Evolutionary conservation across 345 rosid genomes (phyloP), one percentile per base, ranked within the genome.

Genomic region (Pugionium dolabratum): DNA sequence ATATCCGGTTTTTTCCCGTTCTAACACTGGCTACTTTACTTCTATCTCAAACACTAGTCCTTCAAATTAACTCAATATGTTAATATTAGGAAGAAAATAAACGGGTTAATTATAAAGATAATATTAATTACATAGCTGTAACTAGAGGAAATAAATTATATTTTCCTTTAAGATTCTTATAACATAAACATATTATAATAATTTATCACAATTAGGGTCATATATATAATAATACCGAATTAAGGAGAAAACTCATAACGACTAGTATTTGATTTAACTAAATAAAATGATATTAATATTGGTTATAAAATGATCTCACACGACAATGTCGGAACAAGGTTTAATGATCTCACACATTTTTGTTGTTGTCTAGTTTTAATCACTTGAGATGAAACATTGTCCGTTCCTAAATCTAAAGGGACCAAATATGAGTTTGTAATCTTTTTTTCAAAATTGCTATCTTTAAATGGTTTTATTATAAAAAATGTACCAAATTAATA

Each of bases 11-110:
- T n/a, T n/a, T n/a, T n/a, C n/a, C n/a, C n/a, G n/a, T n/a, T n/a
- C n/a, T n/a, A n/a, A n/a, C n/a, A n/a, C n/a, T n/a, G n/a, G n/a
- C n/a, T n/a, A 63, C 63, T 54, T 62, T 18, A 18, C 0, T 54
- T 54, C 46, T 30, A 45, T 54, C 69, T 62, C 56, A 37, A 61
- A 54, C 42, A 62, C 34, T 70, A 51, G 44, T 51, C 73, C 73
- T 69, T 69, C 28, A 60, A 48, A 18, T 18, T 18, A 18, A 18
- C 18, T 18, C 18, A 18, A 18, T 18, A 18, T 18, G 18, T 18
- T 18, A 18, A 18, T 18, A 18, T 18, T 18, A 18, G 4, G 8
- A 25, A 35, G 35, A 62, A 46, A 31, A 59, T 45, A 35, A 59
- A 52, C 56, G 18, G 18, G 0, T 18, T 18, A 18, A 18, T 18